Evolutionary conservation across 495 filamentous ascomycete species (phyloP), one percentile per base, ranked within the genome.

Genomic region (Astrothelium subdiscretum): DNA sequence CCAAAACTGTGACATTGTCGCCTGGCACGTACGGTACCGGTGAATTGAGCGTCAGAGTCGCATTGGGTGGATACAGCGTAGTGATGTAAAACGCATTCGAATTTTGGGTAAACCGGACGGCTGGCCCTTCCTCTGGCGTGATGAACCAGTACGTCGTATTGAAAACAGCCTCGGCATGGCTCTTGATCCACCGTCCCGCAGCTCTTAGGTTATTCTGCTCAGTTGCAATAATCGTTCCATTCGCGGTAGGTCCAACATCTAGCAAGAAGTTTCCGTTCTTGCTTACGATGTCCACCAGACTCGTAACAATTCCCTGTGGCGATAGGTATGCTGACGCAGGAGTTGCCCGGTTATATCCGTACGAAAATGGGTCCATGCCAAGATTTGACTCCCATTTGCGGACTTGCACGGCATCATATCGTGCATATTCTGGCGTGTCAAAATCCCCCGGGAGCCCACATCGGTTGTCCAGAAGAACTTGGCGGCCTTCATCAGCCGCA

Each of bases 201-300:
- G 75, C 68, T 0, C 76, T 69, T 26, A 84, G 67, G 62, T 76
- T 71, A 15, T 73, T 67, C 38, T 76, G 64, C 67, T 83, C 80
- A 2, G 74, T 69, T 20, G 78, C 72, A 2, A 81, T 66, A 58
- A 84, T 79, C 6, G 74, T 79, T 2, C 81, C 81, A 61, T 84
- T 74, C 0, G 78, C 80, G 24, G 65, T 71, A 0, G 81, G 80
- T 22, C 81, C 81, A 44, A 84, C 69, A 58, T 84, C 81, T 0
- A 84, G 72, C 42, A 84, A 61, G 66, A 84, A 77, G 60, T 84
- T 83, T 0, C 81, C 81, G 61, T 83, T 83, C 68, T 84, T 83
- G 51, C 74, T 70, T 4, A 82, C 74, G 61, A 83, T 77, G 51
- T 84, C 80, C 12, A 83, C 71, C 0, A 84, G 71, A 6, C 67